These are phyloP conservation scores for Zygosaccharomyces lentus DNA, from an alignment of 805 yeast genomes.

Conservation along the genomic window DNA sequence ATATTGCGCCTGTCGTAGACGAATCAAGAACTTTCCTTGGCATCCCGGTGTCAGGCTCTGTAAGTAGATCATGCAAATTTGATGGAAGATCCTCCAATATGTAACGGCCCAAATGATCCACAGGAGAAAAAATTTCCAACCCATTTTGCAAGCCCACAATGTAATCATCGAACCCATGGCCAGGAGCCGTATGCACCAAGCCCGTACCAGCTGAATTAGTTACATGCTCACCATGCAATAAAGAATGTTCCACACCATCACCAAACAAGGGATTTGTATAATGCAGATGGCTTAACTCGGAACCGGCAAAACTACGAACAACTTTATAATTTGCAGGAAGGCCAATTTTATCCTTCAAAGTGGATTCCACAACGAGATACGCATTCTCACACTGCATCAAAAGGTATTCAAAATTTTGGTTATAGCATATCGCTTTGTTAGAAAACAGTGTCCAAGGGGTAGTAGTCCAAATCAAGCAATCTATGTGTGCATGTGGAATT, in stretches of 20 bases:
- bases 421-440: slow-evolving; percentile 75
- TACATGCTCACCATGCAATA: slow-evolving; percentile 79
- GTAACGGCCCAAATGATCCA: slow-evolving; percentile 70
- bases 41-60: slow-evolving; percentile 11
- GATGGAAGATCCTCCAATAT: slow-evolving; percentile 43
- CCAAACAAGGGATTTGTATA: slow-evolving; percentile 57
- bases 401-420: slow-evolving; percentile 55
- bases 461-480: slow-evolving; percentile 84
- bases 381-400: slow-evolving; percentile 36
- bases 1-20: slow-evolving; percentile 48
- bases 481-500: slow-evolving; percentile 15
- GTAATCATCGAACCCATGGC: slow-evolving; percentile 95
- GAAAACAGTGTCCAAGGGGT: slow-evolving; percentile 97
- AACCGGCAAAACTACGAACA: slow-evolving; percentile 40
- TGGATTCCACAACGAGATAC: slow-evolving; percentile 57
- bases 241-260: slow-evolving; percentile 43
- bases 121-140: slow-evolving; percentile 67
- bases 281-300: slow-evolving; percentile 35
- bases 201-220: slow-evolving; percentile 85
- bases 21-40: slow-evolving; percentile 50
- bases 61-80: slow-evolving; percentile 12
- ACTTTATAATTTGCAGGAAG: slow-evolving; percentile 21
- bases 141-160: slow-evolving; percentile 55
- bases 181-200: slow-evolving; percentile 94
- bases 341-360: slow-evolving; percentile 40